phyloP scores from a whole-genome alignment of 169 alveolate genomes.

The Plasmodium billcollinsi region DNA sequence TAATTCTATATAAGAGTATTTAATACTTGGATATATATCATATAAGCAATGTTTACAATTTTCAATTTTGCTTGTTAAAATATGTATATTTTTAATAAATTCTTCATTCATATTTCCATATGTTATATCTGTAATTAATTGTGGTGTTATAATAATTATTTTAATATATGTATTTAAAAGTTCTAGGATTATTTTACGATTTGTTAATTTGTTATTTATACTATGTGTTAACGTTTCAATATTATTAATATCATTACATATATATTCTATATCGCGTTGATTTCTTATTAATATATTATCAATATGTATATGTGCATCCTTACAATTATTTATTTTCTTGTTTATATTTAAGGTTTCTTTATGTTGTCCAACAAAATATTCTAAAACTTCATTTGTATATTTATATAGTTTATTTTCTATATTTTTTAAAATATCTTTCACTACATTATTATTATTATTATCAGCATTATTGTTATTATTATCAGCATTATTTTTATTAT shows the following conservation, averaged over 20 bases:
- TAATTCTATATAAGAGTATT: conserved; percentile 43
- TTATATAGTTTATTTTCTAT: conserved; percentile 48
- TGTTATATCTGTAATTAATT: conserved; percentile 78
- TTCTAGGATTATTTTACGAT: conserved; percentile 78
- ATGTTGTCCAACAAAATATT: conserved; percentile 71
- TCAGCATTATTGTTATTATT: not conserved
- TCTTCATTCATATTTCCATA: conserved; percentile 77
- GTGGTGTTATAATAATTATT: conserved; percentile 80
- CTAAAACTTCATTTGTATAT: conserved; percentile 78
- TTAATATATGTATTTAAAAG: conserved; percentile 78
- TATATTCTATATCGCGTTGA: conserved; percentile 74
- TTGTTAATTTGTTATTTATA: conserved; percentile 77
- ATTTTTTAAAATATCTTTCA: conserved; percentile 20
- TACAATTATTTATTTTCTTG: conserved; percentile 80
- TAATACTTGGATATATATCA: conserved; percentile 82
- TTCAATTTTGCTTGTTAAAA: conserved; percentile 76
- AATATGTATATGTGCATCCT: conserved; percentile 61
- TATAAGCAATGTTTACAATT: conserved; percentile 78
- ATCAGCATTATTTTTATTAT: too few relatives aligned
- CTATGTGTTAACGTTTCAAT: conserved; percentile 80
- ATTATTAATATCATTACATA: conserved; percentile 78
- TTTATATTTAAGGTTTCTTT: conserved; percentile 76
- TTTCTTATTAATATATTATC: conserved; percentile 79
- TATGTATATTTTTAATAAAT: conserved; percentile 60
- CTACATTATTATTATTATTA: not conserved